Evolutionary conservation across 2,329 filamentous ascomycete genomes (phyloP).

Genomic region (Pezicula neosporulosa): DNA sequence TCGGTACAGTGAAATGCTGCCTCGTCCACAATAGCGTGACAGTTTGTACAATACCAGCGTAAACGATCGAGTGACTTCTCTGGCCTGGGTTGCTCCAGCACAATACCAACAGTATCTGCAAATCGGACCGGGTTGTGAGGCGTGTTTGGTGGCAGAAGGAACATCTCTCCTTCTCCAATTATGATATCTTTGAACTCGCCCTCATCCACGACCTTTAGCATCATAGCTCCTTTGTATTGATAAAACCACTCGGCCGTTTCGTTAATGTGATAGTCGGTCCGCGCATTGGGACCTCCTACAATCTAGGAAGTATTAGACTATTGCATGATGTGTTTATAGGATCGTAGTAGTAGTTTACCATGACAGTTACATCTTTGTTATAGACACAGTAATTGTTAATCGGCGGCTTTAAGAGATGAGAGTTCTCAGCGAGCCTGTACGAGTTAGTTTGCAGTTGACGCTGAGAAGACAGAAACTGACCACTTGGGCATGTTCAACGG

Average conservation of each 20-base stretch:
- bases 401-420: slow-evolving; percentile 78
- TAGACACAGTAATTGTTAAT: slow-evolving; percentile 98
- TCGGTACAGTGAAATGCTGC: slow-evolving; percentile 84
- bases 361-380: slow-evolving; percentile 77
- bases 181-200: slow-evolving; percentile 75
- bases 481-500: slow-evolving; percentile 1
- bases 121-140: slow-evolving; percentile 95
- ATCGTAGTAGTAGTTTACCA: slow-evolving; percentile 45
- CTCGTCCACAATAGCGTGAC: slow-evolving; percentile 75
- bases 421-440: slow-evolving; percentile 84
- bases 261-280: slow-evolving; percentile 99
- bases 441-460: background rate
- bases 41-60: slow-evolving; percentile 83
- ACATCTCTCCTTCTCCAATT: slow-evolving; percentile 92
- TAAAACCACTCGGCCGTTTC: slow-evolving; percentile 97
- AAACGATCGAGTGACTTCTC: slow-evolving; percentile 69
- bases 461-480: background rate
- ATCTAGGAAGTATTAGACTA: slow-evolving; percentile 43
- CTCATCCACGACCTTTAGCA: slow-evolving; percentile 83
- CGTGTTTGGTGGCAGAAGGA: slow-evolving; percentile 88
- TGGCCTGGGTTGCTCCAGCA: slow-evolving; percentile 82
- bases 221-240: slow-evolving; percentile 90
- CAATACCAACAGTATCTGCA: slow-evolving; percentile 88
- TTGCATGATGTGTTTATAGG: background rate
- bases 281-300: slow-evolving; percentile 91